phyloP scores from a whole-genome alignment of 257 asterid genomes.

The Solanum appendiculatum region DNA sequence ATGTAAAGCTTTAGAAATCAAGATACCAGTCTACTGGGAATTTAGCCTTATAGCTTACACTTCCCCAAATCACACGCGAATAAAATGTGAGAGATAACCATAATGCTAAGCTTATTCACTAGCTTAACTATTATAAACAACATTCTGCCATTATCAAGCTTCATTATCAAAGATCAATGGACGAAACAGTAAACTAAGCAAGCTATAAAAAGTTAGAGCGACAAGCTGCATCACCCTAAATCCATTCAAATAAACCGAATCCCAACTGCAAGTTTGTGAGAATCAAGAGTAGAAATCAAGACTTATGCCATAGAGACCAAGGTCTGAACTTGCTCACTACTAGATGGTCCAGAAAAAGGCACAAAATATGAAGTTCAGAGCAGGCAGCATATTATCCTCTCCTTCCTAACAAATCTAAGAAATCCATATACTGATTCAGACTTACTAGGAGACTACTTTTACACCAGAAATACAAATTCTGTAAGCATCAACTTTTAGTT shows the following conservation, averaged over 20 bases:
- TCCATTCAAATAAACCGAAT: background rate
- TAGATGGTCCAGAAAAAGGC: background rate
- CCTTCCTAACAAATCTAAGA: background rate
- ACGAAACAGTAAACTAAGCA: background rate
- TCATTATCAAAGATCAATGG: background rate
- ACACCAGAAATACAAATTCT: background rate
- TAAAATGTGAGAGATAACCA: background rate
- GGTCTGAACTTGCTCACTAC: background rate
- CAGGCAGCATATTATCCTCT: background rate
- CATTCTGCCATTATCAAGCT: background rate
- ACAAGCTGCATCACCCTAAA: background rate
- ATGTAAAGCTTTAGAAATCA: background rate
- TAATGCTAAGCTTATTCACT: background rate
- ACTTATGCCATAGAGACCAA: background rate
- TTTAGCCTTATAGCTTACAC: background rate
- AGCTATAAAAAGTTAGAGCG: background rate
- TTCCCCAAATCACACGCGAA: background rate
- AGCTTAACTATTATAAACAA: background rate
- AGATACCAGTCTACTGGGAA: background rate
- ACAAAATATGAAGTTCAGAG: background rate
- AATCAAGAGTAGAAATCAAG: background rate
- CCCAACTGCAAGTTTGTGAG: background rate
- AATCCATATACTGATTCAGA: background rate
- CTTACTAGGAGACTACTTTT: background rate
- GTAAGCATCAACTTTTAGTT: background rate